Base-by-base conservation (phyloP, 768 basidiomycete species). In the Boletus vinaceobasis region DNA sequence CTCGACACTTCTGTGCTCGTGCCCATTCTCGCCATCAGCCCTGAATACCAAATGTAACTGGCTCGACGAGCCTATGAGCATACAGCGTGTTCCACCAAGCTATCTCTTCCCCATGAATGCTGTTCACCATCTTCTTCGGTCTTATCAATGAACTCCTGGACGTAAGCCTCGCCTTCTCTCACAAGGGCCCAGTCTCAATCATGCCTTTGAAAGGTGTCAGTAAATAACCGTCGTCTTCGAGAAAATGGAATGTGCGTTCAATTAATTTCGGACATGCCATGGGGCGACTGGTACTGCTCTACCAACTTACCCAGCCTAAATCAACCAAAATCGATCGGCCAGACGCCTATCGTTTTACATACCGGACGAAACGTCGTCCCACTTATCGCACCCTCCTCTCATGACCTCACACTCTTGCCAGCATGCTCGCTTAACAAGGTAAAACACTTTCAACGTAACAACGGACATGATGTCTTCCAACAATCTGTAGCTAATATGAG, bases 391-490 rank as follows among this genome's bases (percentile, higher is more conserved):
- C 43, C 9, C 26, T 35, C 5, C 23, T 31, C 37, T 9, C 48
- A 43, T 54, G 44, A 60, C 58, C 35, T 55, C 52, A 48, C 33
- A 9, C 32, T 23, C 4, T 31, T 27, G 14, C 46, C 27, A 48
- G 23, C 47, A 50, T 38, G 10, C 36, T 52, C 52, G 19, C 45
- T 35, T 40, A 38, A 44, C 57, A n/a, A 17, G 29, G 43, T 36
- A 59, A 43, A 35, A 10, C 40, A n/a, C 40, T 23, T 27, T 29
- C 42, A 50, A 64, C 62, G 63, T 61, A 63, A 63, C 43, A 39
- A 49, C 58, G 58, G 49, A 50, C 40, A 50, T 47, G 33, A 53
- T 48, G 9, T 29, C 52, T 29, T 45, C 32, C 23, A 58, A 56
- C 44, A 59, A 38, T 32, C 21, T 39, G 33, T 49, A 19, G 14